A percentile compares a stretch with the other conserved stretches of the same genome.
These are phyloP conservation scores for Flaveria sonorensis DNA, from an alignment of 129 eudicot genomes.

Conservation along the genomic window DNA sequence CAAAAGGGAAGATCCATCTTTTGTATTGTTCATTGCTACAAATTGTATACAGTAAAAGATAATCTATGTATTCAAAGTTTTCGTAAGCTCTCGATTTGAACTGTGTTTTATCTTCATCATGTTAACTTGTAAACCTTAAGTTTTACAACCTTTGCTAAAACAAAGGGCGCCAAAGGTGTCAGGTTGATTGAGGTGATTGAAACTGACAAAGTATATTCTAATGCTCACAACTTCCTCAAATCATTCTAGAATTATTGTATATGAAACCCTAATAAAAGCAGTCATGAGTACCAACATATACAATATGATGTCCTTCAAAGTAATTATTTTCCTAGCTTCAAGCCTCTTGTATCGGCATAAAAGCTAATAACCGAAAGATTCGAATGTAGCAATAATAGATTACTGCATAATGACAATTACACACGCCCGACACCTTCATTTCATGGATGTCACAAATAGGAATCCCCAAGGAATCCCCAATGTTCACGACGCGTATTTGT, in stretches of 20 bases:
- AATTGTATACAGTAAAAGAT: too few species aligned
- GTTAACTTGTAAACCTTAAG: too few species aligned
- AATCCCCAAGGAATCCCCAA: not conserved
- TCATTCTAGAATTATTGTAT: not conserved
- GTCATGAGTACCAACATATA: not conserved
- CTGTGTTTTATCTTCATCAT: too few species aligned
- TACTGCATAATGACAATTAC: not conserved
- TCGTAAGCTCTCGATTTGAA: too few species aligned
- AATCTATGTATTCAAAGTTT: too few species aligned
- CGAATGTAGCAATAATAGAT: constrained; percentile 5
- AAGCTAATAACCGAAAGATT: constrained; percentile 18
- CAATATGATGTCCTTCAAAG: not conserved
- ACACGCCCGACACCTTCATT: constrained; percentile 21
- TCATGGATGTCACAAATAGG: constrained; percentile 10
- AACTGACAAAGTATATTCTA: too few species aligned
- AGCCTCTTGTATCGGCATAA: constrained; percentile 20
- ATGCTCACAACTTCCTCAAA: not conserved
- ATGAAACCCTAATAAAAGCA: too few species aligned
- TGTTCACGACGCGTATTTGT: not conserved
- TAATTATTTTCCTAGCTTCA: constrained; percentile 21
- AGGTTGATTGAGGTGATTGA: not conserved
- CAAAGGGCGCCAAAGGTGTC: too few species aligned
- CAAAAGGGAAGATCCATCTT: not conserved
- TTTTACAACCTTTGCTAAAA: too few species aligned
- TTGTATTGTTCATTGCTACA: not conserved